Base-by-base conservation (phyloP, 2,329 filamentous ascomycete genomes). In the Claviceps digitariae region DNA sequence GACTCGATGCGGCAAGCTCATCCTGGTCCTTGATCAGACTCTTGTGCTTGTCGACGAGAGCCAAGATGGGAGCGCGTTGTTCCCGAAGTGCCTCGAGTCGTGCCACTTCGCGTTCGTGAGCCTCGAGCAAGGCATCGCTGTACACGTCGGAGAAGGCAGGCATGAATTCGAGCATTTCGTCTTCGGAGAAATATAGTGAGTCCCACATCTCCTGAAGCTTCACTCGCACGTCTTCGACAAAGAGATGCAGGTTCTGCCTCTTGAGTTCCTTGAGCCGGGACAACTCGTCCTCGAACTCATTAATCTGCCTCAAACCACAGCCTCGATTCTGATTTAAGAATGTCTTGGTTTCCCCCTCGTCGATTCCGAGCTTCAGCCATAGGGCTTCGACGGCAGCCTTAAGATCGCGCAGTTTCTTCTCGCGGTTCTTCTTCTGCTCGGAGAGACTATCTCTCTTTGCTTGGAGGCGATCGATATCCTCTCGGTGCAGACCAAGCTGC, bases 101-200 rank as follows among this genome's bases (percentile, higher is more conserved):
- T 7, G 75, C 73, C 58, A 98, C 90, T 65, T 98, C 94, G 21
- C 85, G 83, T 72, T 98, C 93, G 63, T 98, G 94, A 0, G 93
- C 90, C 59, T 95, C 90, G 0, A 98, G 79, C 10, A 98, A 78
- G 4, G 93, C 93, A 66, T 98, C 93, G 62, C 90, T 96, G 70
- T 94, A 96, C 21, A 96, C 91, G 65, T 97, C 93, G 12, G 90
- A 95, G 66, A 97, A 97, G 44, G 90, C 93, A 0, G 94, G 93
- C 0, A 90, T 93, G 61, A 98, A 98, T 60, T 96, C 90, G 54
- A 97, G 81, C 90, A 97, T 97, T 71, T 98, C 93, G 63, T 98
- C 93, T 66, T 98, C 93, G 0, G 88, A 95, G 64, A 94, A 90
- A 72, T 93, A 97, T 1, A 98, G 73, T 0, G 82, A 77, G 65